Evolutionary conservation across 495 filamentous ascomycete genomes (phyloP).

Genomic region (Penicillium cataractarum): DNA sequence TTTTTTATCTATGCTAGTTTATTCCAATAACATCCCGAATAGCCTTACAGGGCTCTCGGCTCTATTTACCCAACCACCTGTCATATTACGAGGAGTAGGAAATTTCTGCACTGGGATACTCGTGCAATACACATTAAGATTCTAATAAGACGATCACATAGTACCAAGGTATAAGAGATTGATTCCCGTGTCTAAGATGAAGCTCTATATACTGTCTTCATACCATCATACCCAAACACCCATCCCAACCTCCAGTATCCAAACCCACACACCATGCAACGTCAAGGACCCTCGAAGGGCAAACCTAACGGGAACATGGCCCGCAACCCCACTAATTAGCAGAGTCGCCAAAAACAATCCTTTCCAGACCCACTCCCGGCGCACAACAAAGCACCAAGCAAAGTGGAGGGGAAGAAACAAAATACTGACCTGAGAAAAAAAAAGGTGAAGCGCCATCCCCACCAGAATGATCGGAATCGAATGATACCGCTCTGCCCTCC

Average conservation of each 20-base stretch:
- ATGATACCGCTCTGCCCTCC: conserved; percentile 65
- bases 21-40: conserved; percentile 13
- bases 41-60: not conserved
- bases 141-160: not conserved
- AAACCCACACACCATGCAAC: not conserved
- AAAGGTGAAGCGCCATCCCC: conserved; percentile 76
- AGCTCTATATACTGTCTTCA: not conserved
- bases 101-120: not conserved
- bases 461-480: conserved; percentile 99
- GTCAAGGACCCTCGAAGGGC: not conserved
- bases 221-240: not conserved
- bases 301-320: conserved; percentile 10
- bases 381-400: conserved; percentile 17
- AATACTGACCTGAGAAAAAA: conserved; percentile 63
- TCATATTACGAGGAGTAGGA: not conserved
- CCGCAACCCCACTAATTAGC: conserved; percentile 44
- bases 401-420: conserved; percentile 10
- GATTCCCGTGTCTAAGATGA: not conserved
- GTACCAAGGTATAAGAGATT: not conserved
- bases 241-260: not conserved
- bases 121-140: not conserved
- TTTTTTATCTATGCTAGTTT: conserved; percentile 15
- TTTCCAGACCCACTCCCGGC: conserved; percentile 31
- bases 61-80: not conserved
- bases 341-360: conserved; percentile 36